phyloP scores from a whole-genome alignment of 2,329 filamentous ascomycete genomes.

The Xylaria sp. region DNA sequence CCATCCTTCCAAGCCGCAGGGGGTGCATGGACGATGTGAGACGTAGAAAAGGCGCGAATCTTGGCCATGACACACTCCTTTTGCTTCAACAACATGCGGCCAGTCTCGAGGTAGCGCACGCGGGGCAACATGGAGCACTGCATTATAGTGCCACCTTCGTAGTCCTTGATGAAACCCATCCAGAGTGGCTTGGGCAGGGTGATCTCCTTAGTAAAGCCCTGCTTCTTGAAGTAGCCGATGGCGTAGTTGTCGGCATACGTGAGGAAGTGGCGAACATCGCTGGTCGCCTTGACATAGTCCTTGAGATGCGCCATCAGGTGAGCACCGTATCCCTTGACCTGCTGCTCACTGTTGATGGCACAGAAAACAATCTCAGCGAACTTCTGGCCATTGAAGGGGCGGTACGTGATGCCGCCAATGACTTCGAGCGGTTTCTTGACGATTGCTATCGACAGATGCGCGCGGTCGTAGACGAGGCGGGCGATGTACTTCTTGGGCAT shows the following conservation, averaged over 20 bases:
- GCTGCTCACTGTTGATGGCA: slow-evolving; percentile 82
- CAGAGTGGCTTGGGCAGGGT: slow-evolving; percentile 79
- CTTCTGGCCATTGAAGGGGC: slow-evolving; percentile 78
- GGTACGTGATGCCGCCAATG: slow-evolving; percentile 88
- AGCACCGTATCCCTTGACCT: slow-evolving; percentile 94
- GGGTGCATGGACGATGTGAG: slow-evolving; percentile 78
- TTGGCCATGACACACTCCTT: slow-evolving; percentile 91
- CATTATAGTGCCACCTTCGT: slow-evolving; percentile 97
- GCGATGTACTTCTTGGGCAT: slow-evolving; percentile 99
- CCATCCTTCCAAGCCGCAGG: slow-evolving; percentile 78
- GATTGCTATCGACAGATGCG: slow-evolving; percentile 89
- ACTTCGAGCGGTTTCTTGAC: slow-evolving; percentile 91
- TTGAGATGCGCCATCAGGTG: slow-evolving; percentile 96
- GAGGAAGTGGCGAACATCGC: slow-evolving; percentile 92
- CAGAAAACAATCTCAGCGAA: slow-evolving; percentile 98
- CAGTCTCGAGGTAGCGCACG: slow-evolving; percentile 83
- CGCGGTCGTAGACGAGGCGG: slow-evolving; percentile 88
- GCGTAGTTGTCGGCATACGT: slow-evolving; percentile 98
- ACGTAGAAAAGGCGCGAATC: slow-evolving; percentile 80
- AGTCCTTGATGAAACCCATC: slow-evolving; percentile 99
- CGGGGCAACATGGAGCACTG: slow-evolving; percentile 94
- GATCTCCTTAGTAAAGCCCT: slow-evolving; percentile 96
- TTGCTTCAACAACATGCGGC: slow-evolving; percentile 89
- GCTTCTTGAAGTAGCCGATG: slow-evolving; percentile 97
- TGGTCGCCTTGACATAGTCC: slow-evolving; percentile 92